Evolutionary conservation across 768 basidiomycete species (phyloP), one percentile per base, ranked within the genome.

Genomic region (Kwoniella europaea): DNA sequence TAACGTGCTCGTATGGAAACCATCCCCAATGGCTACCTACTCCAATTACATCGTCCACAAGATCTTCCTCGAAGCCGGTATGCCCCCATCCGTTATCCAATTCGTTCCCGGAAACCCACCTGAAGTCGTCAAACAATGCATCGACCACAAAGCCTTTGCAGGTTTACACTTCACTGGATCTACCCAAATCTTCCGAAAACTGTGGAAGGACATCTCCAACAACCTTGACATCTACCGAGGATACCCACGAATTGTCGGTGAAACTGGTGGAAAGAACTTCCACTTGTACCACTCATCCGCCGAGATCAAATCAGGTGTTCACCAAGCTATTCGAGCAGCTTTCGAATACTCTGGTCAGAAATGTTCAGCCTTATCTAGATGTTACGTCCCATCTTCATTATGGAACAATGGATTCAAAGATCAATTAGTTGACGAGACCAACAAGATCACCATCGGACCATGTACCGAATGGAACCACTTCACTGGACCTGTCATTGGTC

Each of bases 281-380:
- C 97, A 98, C 85, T 74, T 99, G 57, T 86, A 98, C 60, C 97
- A 98, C 84, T 86, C 88, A 65, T 90, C 90, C 15, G 96, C 95
- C 46, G 92, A 97, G 76, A 85, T 97, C 64, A 86, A 86, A 82
- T 95, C 94, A 74, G 93, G 95, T n/a, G 97, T 92, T 61, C 74
- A 92, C 58, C 96, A 98, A 85, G 88, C 87, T 63, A 88, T 98
- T 71, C 88, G 97, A 66, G 92, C 88, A 18, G 94, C 91, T 1
- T 98, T 96, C 83, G 97, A 99, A 84, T 99, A 98, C 84, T 93
- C 94, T 86, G 94, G 93, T 62, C 97, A 99, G 83, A 99, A 98
- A 84, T 99, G 97, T 83, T 95, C 94, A 13, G 97, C 97, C 0
- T 88, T 95, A 42, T 95, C 95, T 3, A 87, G 97, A 62, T 82